Evolutionary conservation across 2,329 filamentous ascomycete species (phyloP).

Genomic region (Hyphodiscus sp.): DNA sequence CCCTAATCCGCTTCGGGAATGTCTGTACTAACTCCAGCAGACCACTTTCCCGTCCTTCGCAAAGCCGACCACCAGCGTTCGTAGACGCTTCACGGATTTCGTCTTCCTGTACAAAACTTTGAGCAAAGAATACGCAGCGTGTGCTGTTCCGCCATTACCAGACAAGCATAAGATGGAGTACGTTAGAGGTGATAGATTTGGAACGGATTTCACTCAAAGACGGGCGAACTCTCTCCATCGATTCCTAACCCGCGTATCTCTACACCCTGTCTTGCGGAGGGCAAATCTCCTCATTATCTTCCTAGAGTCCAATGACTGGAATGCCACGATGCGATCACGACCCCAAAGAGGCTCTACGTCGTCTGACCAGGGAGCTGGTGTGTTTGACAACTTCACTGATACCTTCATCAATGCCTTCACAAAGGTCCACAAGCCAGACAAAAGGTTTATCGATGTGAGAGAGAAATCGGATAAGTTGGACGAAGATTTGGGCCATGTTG

Average conservation of each 20-base stretch:
- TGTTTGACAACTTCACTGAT: constrained; percentile 93
- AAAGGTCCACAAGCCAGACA: constrained; percentile 92
- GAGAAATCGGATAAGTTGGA: constrained; percentile 91
- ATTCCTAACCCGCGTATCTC: constrained; percentile 77
- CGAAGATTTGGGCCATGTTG: constrained; percentile 85
- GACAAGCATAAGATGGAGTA: constrained; percentile 99
- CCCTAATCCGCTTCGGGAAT: constrained; percentile 1
- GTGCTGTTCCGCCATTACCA: constrained; percentile 87
- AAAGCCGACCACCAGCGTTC: constrained; percentile 69
- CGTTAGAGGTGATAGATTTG: constrained; percentile 92
- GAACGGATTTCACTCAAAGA: constrained; percentile 81
- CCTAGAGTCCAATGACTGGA: constrained; percentile 92
- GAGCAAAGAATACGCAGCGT: constrained; percentile 79
- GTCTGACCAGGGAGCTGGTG: constrained; percentile 48
- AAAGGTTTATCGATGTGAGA: constrained; percentile 87
- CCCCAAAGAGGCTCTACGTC: constrained; percentile 55
- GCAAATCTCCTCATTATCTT: constrained; percentile 80
- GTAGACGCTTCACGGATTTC: constrained; percentile 95
- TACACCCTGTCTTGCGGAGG: constrained; percentile 83
- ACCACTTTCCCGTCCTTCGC: constrained; percentile 94
- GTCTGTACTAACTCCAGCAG: constrained; percentile 39
- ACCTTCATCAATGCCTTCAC: constrained; percentile 96
- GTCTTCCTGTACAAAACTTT: constrained; percentile 93
- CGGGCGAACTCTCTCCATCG: constrained; percentile 86
- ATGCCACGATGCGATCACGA: constrained; percentile 83